Percentiles rank a stretch among this genome's conserved stretches.
These are phyloP conservation scores for Alternaria gaisen DNA, from an alignment of 2,329 filamentous ascomycete species.

Conservation along the genomic window DNA sequence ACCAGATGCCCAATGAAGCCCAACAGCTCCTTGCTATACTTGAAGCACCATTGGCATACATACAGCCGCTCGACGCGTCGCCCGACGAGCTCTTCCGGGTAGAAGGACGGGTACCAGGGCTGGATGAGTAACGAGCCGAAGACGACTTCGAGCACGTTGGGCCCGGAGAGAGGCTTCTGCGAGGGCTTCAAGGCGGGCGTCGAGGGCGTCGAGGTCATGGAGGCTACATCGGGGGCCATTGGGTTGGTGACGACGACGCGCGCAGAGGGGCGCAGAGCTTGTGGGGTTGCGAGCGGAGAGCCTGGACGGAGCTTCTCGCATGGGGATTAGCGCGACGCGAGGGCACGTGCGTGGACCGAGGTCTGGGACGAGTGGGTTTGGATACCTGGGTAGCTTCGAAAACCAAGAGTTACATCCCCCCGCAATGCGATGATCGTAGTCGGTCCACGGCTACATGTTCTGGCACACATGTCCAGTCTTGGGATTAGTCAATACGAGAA, in stretches of 20 bases:
- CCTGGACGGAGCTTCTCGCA: background rate
- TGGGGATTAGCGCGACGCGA: background rate
- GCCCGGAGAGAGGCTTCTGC: slow-evolving; percentile 57
- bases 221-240: slow-evolving; percentile 36
- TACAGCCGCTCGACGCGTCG: slow-evolving; percentile 68
- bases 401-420: no score
- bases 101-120: slow-evolving; percentile 94
- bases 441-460: no score
- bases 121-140: slow-evolving; percentile 84
- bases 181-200: slow-evolving; percentile 19
- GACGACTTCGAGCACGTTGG: slow-evolving; percentile 87
- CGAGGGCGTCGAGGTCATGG: slow-evolving; percentile 27
- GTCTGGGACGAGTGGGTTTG: background rate
- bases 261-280: slow-evolving; percentile 8
- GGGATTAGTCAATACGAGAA: background rate
- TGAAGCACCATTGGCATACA: slow-evolving; percentile 93
- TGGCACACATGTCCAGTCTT: no score
- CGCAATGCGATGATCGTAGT: no score
- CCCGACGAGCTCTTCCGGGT: slow-evolving; percentile 70
- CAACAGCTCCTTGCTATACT: slow-evolving; percentile 73
- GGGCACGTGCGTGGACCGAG: background rate
- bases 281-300: slow-evolving; percentile 8
- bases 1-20: slow-evolving; percentile 58
- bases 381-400: no score
- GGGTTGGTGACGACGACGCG: slow-evolving; percentile 14